Conservation (phyloP, 192 early-diverging fungal genomes). For the Kappamyces sp. region DNA sequence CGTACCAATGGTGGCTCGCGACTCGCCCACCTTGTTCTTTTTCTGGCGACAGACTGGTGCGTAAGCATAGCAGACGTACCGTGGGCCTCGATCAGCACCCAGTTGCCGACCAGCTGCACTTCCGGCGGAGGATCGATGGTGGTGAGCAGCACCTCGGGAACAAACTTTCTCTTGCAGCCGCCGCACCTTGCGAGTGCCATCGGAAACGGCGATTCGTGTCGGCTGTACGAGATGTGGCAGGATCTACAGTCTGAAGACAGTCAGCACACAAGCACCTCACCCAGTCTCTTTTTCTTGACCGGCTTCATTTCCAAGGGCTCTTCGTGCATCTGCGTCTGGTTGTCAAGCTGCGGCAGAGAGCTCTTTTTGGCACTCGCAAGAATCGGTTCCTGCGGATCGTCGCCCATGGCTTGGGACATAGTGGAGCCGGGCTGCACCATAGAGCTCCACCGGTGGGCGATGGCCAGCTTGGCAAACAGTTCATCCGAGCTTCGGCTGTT, state of each 20-base stretch:
- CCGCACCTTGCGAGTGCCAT: constrained; percentile 64
- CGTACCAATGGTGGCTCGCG: constrained; percentile 50
- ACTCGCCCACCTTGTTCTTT: constrained; percentile 50
- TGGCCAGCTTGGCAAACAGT: neutral
- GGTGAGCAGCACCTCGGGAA: constrained; percentile 66
- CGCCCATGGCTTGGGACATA: neutral
- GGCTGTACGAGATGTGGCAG: constrained; percentile 64
- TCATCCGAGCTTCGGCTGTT: neutral
- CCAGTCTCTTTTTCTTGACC: constrained; percentile 1
- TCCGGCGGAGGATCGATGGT: constrained; percentile 71
- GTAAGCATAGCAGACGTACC: constrained; percentile 28
- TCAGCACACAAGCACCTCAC: neutral
- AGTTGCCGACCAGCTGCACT: constrained; percentile 59
- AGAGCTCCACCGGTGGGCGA: neutral
- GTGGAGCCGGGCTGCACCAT: neutral
- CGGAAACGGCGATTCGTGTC: constrained; percentile 60
- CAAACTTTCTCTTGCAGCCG: constrained; percentile 64
- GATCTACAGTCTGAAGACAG: constrained; percentile 41
- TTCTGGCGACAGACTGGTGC: constrained; percentile 38
- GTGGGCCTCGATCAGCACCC: constrained; percentile 68
- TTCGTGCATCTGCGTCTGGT: neutral
- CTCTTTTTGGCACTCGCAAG: neutral
- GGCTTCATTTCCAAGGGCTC: constrained; percentile 4
- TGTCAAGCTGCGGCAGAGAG: neutral
- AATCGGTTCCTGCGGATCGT: constrained; percentile 1